A percentile compares a stretch with the other conserved stretches of the same genome.
Evolutionary conservation across 192 early-diverging fungal species (phyloP).

Genomic region (Kappamyces sp.): DNA sequence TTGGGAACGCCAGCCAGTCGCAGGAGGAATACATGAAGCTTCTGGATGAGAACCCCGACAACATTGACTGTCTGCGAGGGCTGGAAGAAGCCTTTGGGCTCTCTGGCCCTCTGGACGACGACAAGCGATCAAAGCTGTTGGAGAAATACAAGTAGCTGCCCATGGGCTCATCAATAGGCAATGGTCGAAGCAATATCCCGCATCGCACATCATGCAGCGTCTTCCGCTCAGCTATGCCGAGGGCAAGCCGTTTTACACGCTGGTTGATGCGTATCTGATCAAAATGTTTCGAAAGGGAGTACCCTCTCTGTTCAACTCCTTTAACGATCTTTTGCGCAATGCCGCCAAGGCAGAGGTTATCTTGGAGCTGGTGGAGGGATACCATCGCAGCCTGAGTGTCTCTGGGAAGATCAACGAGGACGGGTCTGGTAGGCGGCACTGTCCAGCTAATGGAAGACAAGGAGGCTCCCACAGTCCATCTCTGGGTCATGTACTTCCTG

Average conservation of each 20-base stretch:
- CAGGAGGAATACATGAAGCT: slow-evolving; percentile 70
- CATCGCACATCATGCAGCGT: slow-evolving; percentile 73
- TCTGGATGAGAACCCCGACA: slow-evolving; percentile 77
- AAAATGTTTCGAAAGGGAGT: slow-evolving; percentile 83
- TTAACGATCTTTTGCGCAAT: slow-evolving; percentile 69
- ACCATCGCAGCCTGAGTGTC: slow-evolving; percentile 31
- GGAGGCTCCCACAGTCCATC: slow-evolving; percentile 69
- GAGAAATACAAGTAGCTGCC: too few relatives aligned
- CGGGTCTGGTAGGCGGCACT: slow-evolving; percentile 21
- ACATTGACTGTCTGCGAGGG: slow-evolving; percentile 62
- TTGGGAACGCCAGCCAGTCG: slow-evolving; percentile 60
- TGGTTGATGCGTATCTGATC: slow-evolving; percentile 63
- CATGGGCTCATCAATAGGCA: slow-evolving; percentile 38
- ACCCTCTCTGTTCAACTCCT: slow-evolving; percentile 81
- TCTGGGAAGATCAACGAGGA: slow-evolving; percentile 22
- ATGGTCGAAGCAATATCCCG: slow-evolving; percentile 65
- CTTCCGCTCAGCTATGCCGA: slow-evolving; percentile 69
- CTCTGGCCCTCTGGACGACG: slow-evolving; percentile 36
- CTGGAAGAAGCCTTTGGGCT: slow-evolving; percentile 52
- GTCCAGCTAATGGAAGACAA: slow-evolving; percentile 39
- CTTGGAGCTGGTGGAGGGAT: slow-evolving; percentile 62
- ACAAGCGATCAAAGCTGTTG: slow-evolving; percentile 21
- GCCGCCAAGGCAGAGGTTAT: slow-evolving; percentile 62
- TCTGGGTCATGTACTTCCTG: slow-evolving; percentile 90
- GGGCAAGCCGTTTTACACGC: slow-evolving; percentile 38